Evolutionary conservation across 345 rosid genomes (phyloP).

Genomic region (Eucalyptus brandiana): DNA sequence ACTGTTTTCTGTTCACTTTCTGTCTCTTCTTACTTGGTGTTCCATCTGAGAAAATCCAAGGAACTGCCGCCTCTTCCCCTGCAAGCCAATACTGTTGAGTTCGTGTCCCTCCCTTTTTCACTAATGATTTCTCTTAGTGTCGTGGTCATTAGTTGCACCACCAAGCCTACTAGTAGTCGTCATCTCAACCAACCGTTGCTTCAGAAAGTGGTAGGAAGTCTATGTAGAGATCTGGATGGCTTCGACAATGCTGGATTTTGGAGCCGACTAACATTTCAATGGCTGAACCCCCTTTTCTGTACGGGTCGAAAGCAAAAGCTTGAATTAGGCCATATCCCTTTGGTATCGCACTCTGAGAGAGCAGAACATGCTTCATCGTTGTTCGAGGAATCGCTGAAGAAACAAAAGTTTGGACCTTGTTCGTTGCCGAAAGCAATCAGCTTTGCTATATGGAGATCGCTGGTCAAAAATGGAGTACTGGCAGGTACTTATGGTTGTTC

Average conservation of each 20-base stretch:
- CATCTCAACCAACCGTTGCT: constrained; percentile 24
- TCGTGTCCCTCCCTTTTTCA: constrained; percentile 27
- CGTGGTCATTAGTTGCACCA: neutral
- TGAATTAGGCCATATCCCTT: constrained; percentile 33
- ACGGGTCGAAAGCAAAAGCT: constrained; percentile 30
- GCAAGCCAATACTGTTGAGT: constrained; percentile 15
- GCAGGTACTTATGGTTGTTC: constrained; percentile 29
- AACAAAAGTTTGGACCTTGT: constrained; percentile 11
- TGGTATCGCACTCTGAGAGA: constrained; percentile 41
- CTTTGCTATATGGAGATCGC: constrained; percentile 29
- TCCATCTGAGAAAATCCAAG: constrained; percentile 1
- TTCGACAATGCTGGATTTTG: constrained; percentile 28
- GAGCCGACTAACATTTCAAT: constrained; percentile 33
- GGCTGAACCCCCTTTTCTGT: constrained; percentile 48
- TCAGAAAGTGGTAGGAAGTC: neutral
- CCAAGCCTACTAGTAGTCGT: neutral
- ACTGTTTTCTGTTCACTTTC: constrained; percentile 6
- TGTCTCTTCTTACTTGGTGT: constrained; percentile 6
- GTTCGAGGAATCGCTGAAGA: constrained; percentile 36
- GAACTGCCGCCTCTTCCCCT: constrained; percentile 3
- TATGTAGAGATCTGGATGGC: neutral
- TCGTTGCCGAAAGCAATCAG: constrained; percentile 24
- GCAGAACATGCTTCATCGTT: constrained; percentile 31
- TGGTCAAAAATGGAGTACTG: constrained; percentile 36
- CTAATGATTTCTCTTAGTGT: constrained; percentile 18